A percentile compares a stretch with the other conserved stretches of the same genome.
Conservation (phyloP, 345 rosid genomes). For the Euphorbia lathyris region DNA sequence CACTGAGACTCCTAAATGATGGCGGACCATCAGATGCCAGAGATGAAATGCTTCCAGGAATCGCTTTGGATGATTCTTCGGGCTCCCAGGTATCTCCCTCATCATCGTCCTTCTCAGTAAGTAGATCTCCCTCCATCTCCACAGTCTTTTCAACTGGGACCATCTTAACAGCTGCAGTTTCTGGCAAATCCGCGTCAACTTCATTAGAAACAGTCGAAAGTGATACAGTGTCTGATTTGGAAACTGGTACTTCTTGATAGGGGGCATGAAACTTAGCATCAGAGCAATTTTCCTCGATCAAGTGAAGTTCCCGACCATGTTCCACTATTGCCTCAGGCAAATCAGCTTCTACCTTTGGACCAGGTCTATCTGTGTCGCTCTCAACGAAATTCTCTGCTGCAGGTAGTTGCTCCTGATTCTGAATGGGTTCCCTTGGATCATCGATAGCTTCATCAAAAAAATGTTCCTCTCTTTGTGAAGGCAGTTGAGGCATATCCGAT, state of each 20-base stretch:
- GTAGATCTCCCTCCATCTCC: conserved; percentile 43
- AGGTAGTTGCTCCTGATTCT: conserved; percentile 32
- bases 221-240: conserved; percentile 12
- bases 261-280: conserved; percentile 25
- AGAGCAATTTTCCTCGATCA: conserved; percentile 41
- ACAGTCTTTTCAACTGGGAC: conserved; percentile 51
- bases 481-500: conserved; percentile 34
- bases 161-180: conserved; percentile 33
- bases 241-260: conserved; percentile 22
- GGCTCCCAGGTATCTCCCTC: conserved; percentile 59
- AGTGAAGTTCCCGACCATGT: conserved; percentile 48
- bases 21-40: conserved; percentile 67
- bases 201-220: conserved; percentile 29
- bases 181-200: conserved; percentile 39
- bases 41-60: conserved; percentile 45
- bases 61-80: conserved; percentile 56
- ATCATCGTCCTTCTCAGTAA: conserved; percentile 55
- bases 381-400: conserved; percentile 33
- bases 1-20: conserved; percentile 77
- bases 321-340: conserved; percentile 54
- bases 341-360: conserved; percentile 41
- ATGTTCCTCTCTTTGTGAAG: conserved; percentile 38
- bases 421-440: conserved; percentile 25
- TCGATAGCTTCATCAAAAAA: conserved; percentile 34
- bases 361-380: conserved; percentile 34